Base-by-base conservation (phyloP, 2,329 filamentous ascomycete genomes). In the Talaromyces verruculosus region DNA sequence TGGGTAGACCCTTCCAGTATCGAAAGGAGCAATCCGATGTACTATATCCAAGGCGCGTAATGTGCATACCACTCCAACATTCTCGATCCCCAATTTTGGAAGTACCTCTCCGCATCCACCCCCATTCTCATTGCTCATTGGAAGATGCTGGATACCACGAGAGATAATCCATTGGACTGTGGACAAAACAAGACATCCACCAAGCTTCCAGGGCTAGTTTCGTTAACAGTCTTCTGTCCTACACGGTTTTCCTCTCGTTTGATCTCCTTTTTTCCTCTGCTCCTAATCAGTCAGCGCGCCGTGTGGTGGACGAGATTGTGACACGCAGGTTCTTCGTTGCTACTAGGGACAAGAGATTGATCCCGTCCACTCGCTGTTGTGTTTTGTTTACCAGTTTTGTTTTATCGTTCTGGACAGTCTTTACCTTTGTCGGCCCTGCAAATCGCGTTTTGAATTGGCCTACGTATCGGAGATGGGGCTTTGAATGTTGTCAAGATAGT, bases 311-410 rank as follows among this genome's bases (percentile, higher is more conserved):
- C 61, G 45, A 66, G 35, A 53, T 49, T 49, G 45, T 57, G n/a
- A 45, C 17, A 37, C 33, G 19, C 15, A 35, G 13, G 17, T 11
- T 57, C 13, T 57, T 39, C 6, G 10, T 43, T 43, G 30, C 5
- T 33, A 13, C 30, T 57, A 39, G 58, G 64, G 59, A 58, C 51
- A 65, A 62, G n/a, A 43, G 25, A 35, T 53, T 63, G 22, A 45
- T 63, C 59, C 64, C 60, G 64, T 66, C 64, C 64, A n/a, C 37
- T 66, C 64, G 53, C 65, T 66, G 65, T 47, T 43, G 8, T 39
- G 30, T 39, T 55, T 55, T 61, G 43, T 61, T 61, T 28, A 25
- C 47, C 22, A 19, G 22, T 62, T 65, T 47, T 30, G 47, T 30
- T 19, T 55, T 57, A 25, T 58, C 30, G 49, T 64, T 45, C 19